Base-by-base conservation (phyloP, 2,329 filamentous ascomycete genomes). In the Neonectria coccinea region DNA sequence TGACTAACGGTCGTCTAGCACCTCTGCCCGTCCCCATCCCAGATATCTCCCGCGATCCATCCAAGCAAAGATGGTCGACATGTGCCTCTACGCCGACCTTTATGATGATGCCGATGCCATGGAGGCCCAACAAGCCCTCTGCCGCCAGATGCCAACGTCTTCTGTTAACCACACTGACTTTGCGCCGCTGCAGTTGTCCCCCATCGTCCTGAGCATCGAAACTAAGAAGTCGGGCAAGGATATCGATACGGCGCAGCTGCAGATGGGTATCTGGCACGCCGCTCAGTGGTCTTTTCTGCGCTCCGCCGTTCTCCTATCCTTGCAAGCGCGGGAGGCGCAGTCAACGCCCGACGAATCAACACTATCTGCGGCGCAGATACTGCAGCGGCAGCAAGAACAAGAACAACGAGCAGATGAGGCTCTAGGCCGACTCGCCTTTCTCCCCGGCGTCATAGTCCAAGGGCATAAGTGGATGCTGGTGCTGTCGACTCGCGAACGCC, bases 381-480 rank as follows among this genome's bases (percentile, higher is more conserved):
- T n/a, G 5, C 22, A 47, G 11, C 44, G 27, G 20, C 20, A 47
- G 20, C 44, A 68, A 0, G 61, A 62, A 5, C 65, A 66, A 25
- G 22, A 56, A 16, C 7, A 45, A 18, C 64, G 42, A 0, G 59
- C 50, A 1, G 41, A 25, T 1, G 1, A 14, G 0, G 56, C 33
- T 9, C 47, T 69, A 25, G 18, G 5, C 0, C 27, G 63, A 20
- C 20, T 70, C 22, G 48, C 56, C 9, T 71, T 70, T n/a, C 66
- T 72, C 41, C 70, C 70, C 1, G 70, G 65, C 0, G 64, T 71
- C 1, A 71, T 71, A 1, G 59, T 71, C 8, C 62, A 69, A 9
- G 69, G 69, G 0, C 65, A 70, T 20, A 59, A 65, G 1, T 72
- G 70, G 70, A 45, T 64, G 6, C 67, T 72, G 42, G 68, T 72